Conservation (phyloP, 2,329 filamentous ascomycete genomes). For the Neopestalotiopsis sp. region DNA sequence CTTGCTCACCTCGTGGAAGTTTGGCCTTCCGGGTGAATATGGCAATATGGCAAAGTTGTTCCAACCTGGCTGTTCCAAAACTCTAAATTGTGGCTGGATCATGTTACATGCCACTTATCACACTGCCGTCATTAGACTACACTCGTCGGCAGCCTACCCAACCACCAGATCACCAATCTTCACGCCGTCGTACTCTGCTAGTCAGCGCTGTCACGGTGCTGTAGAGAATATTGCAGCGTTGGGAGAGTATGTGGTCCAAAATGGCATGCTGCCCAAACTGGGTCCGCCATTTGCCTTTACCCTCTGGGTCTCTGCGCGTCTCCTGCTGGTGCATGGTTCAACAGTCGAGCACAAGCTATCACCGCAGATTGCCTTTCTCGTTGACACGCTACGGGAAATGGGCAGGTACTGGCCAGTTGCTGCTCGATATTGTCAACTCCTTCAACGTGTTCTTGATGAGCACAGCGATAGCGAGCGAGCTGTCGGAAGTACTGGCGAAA, state of each 20-base stretch:
- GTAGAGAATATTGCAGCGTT: constrained; percentile 83
- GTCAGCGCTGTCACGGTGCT: constrained; percentile 80
- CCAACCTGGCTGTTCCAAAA: constrained; percentile 69
- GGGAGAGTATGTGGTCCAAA: constrained; percentile 77
- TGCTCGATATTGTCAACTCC: constrained; percentile 77
- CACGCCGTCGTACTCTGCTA: constrained; percentile 84
- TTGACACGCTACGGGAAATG: constrained; percentile 81
- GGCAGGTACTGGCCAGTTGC: constrained; percentile 87
- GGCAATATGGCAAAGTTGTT: constrained; percentile 83
- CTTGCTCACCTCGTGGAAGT: constrained; percentile 82
- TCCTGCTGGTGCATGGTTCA: constrained; percentile 87
- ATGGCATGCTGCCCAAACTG: constrained; percentile 77
- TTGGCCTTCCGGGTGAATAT: constrained; percentile 81
- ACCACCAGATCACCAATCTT: constrained; percentile 89
- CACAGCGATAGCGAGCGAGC: constrained; percentile 75
- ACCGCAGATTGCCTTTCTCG: constrained; percentile 79
- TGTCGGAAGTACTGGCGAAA: constrained; percentile 61
- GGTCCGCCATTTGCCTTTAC: constrained; percentile 92
- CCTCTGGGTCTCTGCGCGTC: constrained; percentile 86
- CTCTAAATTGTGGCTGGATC: constrained; percentile 81
- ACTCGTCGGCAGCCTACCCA: constrained; percentile 91
- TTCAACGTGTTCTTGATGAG: constrained; percentile 85
- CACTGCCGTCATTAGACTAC: constrained; percentile 85
- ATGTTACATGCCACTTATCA: constrained; percentile 92
- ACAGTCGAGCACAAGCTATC: constrained; percentile 86